Percentiles rank a stretch among this genome's conserved stretches.
These are phyloP conservation scores for Choanephora cucurbitarum DNA, from an alignment of 371 early-diverging fungal species.

Conservation along the genomic window DNA sequence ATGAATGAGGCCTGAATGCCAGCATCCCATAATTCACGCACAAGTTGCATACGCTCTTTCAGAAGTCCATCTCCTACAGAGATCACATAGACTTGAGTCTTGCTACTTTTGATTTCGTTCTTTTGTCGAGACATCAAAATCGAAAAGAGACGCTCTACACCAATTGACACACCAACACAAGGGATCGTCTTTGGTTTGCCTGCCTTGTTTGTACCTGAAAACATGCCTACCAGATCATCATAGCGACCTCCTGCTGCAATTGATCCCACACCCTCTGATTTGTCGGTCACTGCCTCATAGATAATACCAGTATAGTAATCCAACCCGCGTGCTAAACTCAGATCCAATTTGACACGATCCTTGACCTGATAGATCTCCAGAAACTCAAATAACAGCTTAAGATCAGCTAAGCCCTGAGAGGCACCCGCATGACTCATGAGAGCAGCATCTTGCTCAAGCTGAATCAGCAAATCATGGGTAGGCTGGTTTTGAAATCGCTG, in stretches of 20 bases:
- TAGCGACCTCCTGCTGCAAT: constrained; percentile 99
- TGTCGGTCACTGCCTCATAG: constrained; percentile 92
- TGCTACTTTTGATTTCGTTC: constrained; percentile 73
- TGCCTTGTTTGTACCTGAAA: constrained; percentile 68
- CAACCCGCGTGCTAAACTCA: constrained; percentile 96
- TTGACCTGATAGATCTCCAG: constrained; percentile 79
- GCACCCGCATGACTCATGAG: constrained; percentile 73
- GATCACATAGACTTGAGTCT: constrained; percentile 85
- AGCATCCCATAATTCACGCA: constrained; percentile 86
- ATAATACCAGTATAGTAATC: constrained; percentile 99
- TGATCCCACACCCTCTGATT: constrained; percentile 90
- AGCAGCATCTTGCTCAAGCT: constrained; percentile 58
- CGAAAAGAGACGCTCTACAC: constrained; percentile 97
- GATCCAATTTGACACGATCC: constrained; percentile 77
- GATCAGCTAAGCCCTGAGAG: constrained; percentile 87
- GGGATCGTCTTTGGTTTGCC: constrained; percentile 79
- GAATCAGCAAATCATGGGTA: constrained; percentile 70
- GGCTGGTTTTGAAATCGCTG: constrained; percentile 47
- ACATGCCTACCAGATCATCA: constrained; percentile 97
- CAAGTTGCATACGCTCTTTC: constrained; percentile 89
- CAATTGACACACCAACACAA: constrained; percentile 98
- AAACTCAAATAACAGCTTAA: constrained; percentile 84
- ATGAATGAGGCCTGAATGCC: constrained; percentile 80
- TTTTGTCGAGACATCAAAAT: constrained; percentile 70
- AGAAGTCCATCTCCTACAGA: constrained; percentile 83